Base-by-base conservation (phyloP, 2,329 filamentous ascomycete genomes). In the Blastomyces percursus region DNA sequence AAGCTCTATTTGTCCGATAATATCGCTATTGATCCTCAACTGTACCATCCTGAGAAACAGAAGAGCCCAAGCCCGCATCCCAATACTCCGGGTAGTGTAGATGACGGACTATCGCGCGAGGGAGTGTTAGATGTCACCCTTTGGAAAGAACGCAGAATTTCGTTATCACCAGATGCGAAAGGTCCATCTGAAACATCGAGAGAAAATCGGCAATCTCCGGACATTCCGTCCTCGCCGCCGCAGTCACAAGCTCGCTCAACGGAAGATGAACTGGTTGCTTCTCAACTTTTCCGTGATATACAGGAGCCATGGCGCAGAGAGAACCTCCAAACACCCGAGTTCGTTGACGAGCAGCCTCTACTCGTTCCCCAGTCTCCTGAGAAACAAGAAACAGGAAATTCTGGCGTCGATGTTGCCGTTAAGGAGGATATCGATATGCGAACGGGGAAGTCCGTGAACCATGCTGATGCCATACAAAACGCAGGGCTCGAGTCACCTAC, bases 381-480 rank as follows among this genome's bases (percentile, higher is more conserved):
- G 5, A n/a, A 14, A 1, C 7, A 14, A 21, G 30, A 21, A 35
- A 2, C 30, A 9, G 27, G 21, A 11, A 7, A 55, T 21, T 16
- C 30, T 55, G 7, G 30, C 32, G 8, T 55, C n/a, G 7, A 55
- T n/a, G 38, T 46, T 40, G 44, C 35, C 21, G 21, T 12, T 16
- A 58, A 58, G 11, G 21, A 46, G 44, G 55, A 11, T 12, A 21
- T 24, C 6, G 11, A 44, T 44, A 9, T n/a, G 12, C 38, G 2
- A 58, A 59, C 27, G 2, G 3, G 19, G 3, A 12, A 59, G 42
- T 5, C 42, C 11, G 8, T 42, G 14, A 9, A 46, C 7, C 14
- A 46, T 27, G 27, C 57, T 30, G 27, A n/a, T 16, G 24, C 40
- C 21, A 32, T 60, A 61, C 27, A 30, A 66, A 52, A 60, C 7